Conservation (phyloP, 2,329 filamentous ascomycete genomes). For the Claviceps digitariae region DNA sequence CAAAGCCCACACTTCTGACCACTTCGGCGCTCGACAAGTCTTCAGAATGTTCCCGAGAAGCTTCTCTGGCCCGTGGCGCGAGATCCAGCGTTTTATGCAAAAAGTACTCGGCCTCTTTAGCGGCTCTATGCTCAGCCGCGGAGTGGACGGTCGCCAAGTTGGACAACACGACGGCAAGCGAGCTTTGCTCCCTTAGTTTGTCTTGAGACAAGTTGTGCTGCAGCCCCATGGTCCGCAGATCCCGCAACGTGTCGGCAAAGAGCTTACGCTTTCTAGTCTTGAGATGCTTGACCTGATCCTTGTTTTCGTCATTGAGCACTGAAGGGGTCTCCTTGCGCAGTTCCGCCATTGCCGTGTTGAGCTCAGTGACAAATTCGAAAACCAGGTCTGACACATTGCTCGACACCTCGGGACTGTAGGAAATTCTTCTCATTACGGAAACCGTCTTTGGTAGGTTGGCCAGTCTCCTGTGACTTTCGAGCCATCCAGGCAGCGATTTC, state of each 20-base stretch:
- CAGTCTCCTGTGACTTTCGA: conserved; percentile 47
- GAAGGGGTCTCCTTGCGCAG: conserved; percentile 74
- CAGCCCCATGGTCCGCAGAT: conserved; percentile 78
- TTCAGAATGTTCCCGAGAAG: conserved; percentile 61
- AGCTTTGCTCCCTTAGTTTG: conserved; percentile 58
- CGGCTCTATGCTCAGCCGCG: conserved; percentile 12
- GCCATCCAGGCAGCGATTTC: conserved; percentile 22
- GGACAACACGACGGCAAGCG: conserved; percentile 56
- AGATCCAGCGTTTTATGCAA: conserved; percentile 71
- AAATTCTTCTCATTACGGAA: conserved; percentile 58
- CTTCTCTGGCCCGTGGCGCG: conserved; percentile 51
- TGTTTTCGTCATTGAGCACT: conserved; percentile 76
- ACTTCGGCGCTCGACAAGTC: conserved; percentile 76
- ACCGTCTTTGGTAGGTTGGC: conserved; percentile 57
- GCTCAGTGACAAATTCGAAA: conserved; percentile 52
- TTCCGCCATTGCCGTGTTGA: conserved; percentile 55
- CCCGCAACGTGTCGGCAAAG: conserved; percentile 76
- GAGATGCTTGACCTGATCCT: conserved; percentile 69
- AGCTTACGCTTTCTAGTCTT: conserved; percentile 83
- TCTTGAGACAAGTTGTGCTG: conserved; percentile 67
- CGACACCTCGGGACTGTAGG: conserved; percentile 34
- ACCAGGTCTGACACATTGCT: conserved; percentile 47
- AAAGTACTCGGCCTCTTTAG: conserved; percentile 46
- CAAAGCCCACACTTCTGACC: conserved; percentile 61
- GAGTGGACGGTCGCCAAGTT: conserved; percentile 29